Evolutionary conservation across 2,329 filamentous ascomycete species (phyloP).

Genomic region (Dissoconium aciculare): DNA sequence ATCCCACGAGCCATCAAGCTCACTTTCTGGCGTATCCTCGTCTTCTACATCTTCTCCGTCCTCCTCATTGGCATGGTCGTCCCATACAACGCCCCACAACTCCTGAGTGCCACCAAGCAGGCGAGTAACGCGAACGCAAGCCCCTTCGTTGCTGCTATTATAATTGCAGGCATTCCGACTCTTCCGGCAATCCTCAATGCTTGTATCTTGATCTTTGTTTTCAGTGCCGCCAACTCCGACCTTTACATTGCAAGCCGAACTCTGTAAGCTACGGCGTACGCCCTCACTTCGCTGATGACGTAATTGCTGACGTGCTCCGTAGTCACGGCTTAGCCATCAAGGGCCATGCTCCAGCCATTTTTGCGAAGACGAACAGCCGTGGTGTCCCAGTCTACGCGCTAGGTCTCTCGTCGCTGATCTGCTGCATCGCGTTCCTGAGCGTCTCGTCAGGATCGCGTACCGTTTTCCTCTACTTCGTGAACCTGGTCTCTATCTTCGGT

Average conservation of each 20-base stretch:
- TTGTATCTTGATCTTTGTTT: slow-evolving; percentile 61
- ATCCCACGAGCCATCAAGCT: slow-evolving; percentile 65
- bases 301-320: background rate
- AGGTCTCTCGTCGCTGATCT: slow-evolving; percentile 44
- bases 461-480: slow-evolving; percentile 36
- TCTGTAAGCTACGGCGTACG: slow-evolving; percentile 11
- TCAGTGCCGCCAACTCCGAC: slow-evolving; percentile 64
- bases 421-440: slow-evolving; percentile 40
- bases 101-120: slow-evolving; percentile 42
- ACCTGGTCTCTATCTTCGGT: slow-evolving; percentile 27
- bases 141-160: slow-evolving; percentile 62
- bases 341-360: slow-evolving; percentile 55
- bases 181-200: slow-evolving; percentile 58
- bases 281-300: background rate
- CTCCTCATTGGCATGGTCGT: slow-evolving; percentile 64
- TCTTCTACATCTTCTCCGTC: slow-evolving; percentile 65
- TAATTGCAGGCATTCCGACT: slow-evolving; percentile 44
- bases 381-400: slow-evolving; percentile 58
- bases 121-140: slow-evolving; percentile 40
- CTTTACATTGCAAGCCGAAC: slow-evolving; percentile 60
- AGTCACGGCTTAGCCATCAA: slow-evolving; percentile 56
- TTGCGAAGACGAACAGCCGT: slow-evolving; percentile 54
- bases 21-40: slow-evolving; percentile 66
- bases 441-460: slow-evolving; percentile 26
- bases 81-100: slow-evolving; percentile 49